Conservation (phyloP, 192 early-diverging fungal genomes). For the Backusella morwellensis region DNA sequence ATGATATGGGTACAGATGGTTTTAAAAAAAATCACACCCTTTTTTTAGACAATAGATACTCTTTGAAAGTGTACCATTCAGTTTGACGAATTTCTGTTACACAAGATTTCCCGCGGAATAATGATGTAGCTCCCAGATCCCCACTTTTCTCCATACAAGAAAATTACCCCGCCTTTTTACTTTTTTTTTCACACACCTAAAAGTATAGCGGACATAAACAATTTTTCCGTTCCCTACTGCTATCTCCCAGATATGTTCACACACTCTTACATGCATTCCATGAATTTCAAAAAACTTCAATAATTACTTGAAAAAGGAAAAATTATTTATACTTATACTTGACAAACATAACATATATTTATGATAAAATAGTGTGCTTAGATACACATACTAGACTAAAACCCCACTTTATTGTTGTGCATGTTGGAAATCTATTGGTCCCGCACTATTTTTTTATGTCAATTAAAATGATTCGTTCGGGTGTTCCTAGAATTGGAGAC, state of each 20-base stretch:
- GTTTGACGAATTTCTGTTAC: neutral
- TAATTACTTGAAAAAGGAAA: neutral
- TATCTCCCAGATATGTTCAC: conserved; percentile 1
- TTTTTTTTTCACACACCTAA: neutral
- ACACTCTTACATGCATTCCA: neutral
- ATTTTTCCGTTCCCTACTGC: conserved; percentile 1
- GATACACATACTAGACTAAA: neutral
- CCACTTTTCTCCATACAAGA: neutral
- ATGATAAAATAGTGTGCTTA: neutral
- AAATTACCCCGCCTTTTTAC: neutral
- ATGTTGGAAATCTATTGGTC: neutral
- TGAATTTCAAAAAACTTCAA: neutral
- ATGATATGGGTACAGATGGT: neutral
- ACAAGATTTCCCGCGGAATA: neutral
- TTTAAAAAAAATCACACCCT: neutral
- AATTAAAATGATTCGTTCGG: conserved; percentile 9
- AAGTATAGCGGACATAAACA: neutral
- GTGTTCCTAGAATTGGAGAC: neutral
- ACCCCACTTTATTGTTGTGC: neutral
- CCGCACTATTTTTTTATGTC: neutral
- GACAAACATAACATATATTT: neutral
- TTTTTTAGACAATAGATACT: neutral
- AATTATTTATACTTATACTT: neutral
- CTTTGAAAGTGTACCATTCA: neutral
- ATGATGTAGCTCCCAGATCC: neutral